A percentile compares a stretch with the other conserved stretches of the same genome.
phyloP scores from a whole-genome alignment of 2,329 filamentous ascomycete species.

The Macrophomina tecta region DNA sequence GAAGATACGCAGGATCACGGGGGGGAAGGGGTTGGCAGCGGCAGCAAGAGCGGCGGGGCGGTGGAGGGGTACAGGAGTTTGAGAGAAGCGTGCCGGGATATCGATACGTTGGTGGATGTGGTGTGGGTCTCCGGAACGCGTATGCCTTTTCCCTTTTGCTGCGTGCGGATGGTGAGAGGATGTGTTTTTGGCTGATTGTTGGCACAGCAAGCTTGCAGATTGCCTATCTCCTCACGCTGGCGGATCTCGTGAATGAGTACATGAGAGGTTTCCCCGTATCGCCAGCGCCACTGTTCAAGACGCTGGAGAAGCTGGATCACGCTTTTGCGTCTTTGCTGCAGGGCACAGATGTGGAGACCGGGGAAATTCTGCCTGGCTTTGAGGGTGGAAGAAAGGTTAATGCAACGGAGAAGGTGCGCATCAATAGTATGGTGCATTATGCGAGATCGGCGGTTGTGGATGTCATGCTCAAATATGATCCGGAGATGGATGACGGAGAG shows the following conservation, averaged over 20 bases:
- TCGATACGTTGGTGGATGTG: conserved; percentile 77
- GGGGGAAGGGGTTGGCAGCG: too few relatives aligned
- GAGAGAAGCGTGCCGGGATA: conserved; percentile 72
- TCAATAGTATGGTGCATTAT: conserved; percentile 79
- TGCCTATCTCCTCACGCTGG: conserved; percentile 80
- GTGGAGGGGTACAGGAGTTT: conserved; percentile 66
- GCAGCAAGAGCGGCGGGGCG: conserved; percentile 33
- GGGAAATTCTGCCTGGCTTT: conserved; percentile 73
- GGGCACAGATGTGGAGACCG: conserved; percentile 70
- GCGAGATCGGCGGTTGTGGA: conserved; percentile 74
- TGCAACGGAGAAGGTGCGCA: conserved; percentile 87
- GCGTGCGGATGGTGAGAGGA: conserved; percentile 21
- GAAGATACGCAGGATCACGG: conserved; percentile 24
- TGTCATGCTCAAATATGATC: conserved; percentile 63
- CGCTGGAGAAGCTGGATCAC: conserved; percentile 80
- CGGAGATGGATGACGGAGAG: conserved; percentile 43
- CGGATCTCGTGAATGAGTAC: conserved; percentile 73
- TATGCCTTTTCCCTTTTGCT: conserved; percentile 51
- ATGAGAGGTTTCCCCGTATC: conserved; percentile 73
- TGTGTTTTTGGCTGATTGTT: conserved; percentile 15
- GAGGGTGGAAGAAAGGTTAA: conserved; percentile 67
- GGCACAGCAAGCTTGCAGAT: conserved; percentile 75
- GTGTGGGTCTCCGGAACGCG: conserved; percentile 88
- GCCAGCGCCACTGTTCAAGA: conserved; percentile 70
- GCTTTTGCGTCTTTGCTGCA: conserved; percentile 78